phyloP scores from a whole-genome alignment of 2,329 filamentous ascomycete species.

The Fusarium pseudocircinatum region DNA sequence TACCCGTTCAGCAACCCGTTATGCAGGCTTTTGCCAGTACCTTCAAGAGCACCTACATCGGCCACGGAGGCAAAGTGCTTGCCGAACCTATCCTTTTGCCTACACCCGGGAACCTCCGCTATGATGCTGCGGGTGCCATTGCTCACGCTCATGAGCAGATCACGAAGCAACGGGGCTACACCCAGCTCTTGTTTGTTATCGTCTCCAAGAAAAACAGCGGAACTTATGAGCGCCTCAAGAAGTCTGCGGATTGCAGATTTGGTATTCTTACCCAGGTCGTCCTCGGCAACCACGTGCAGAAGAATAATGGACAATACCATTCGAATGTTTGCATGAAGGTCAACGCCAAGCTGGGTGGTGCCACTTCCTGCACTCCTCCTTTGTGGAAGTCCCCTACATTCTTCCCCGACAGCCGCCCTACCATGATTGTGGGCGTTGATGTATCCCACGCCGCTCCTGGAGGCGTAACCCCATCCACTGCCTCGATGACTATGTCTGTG shows the following conservation, averaged over 20 bases:
- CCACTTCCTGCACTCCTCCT: conserved; percentile 64
- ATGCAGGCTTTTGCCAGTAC: conserved; percentile 48
- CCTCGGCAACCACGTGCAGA: conserved; percentile 74
- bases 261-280: conserved; percentile 87
- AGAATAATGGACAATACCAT: conserved; percentile 82
- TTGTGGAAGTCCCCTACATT: conserved; percentile 49
- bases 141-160: conserved; percentile 55
- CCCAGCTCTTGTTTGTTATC: conserved; percentile 84
- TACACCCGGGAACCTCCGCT: conserved; percentile 40
- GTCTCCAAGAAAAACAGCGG: conserved; percentile 75
- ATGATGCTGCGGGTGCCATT: conserved; percentile 63
- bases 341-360: conserved; percentile 92
- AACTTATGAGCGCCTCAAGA: conserved; percentile 88
- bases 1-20: conserved; percentile 56
- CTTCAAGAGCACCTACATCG: conserved; percentile 58
- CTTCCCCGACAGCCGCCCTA: conserved; percentile 59
- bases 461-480: conserved; percentile 75
- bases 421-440: conserved; percentile 90
- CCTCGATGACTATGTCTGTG: conserved; percentile 85
- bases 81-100: conserved; percentile 50
- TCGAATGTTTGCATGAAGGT: conserved; percentile 98
- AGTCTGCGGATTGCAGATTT: conserved; percentile 84
- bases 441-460: conserved; percentile 86
- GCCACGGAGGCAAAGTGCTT: conserved; percentile 59
- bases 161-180: conserved; percentile 64